Conservation (phyloP, 202 grass and related monocot genomes). For the Hordeum pubiflorum region DNA sequence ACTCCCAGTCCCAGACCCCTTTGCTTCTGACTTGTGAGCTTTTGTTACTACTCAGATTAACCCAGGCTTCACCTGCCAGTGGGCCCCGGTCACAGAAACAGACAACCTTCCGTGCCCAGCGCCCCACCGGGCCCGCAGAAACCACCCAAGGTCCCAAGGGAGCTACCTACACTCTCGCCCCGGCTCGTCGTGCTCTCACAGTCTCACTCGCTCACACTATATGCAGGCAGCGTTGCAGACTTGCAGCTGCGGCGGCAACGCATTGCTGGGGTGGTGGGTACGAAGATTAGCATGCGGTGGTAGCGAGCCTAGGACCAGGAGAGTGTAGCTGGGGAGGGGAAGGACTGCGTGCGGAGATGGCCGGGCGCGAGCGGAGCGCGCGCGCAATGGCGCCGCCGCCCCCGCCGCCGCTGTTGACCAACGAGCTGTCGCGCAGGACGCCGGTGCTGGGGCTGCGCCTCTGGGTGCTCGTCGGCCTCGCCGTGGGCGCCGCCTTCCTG, state of each 20-base stretch:
- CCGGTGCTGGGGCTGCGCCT: conserved; percentile 62
- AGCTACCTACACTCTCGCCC: too few relatives aligned
- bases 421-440: conserved; percentile 51
- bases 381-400: conserved; percentile 31
- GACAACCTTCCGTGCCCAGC: too few relatives aligned
- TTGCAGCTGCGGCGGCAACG: background rate
- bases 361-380: background rate
- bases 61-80: too few relatives aligned
- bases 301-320: background rate
- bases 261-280: too few relatives aligned
- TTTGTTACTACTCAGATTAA: too few relatives aligned
- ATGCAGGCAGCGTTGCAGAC: background rate
- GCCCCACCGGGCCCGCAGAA: too few relatives aligned
- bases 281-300: conserved; percentile 8
- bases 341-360: background rate
- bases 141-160: too few relatives aligned
- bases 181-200: too few relatives aligned
- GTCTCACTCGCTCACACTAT: too few relatives aligned
- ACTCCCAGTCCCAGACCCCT: too few relatives aligned
- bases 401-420: conserved; percentile 37
- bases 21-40: too few relatives aligned
- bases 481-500: conserved; percentile 56
- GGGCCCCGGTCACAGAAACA: too few relatives aligned
- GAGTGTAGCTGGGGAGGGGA: background rate
- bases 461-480: conserved; percentile 68